phyloP scores from a whole-genome alignment of 2,329 filamentous ascomycete genomes.

The Geosmithia morbida region DNA sequence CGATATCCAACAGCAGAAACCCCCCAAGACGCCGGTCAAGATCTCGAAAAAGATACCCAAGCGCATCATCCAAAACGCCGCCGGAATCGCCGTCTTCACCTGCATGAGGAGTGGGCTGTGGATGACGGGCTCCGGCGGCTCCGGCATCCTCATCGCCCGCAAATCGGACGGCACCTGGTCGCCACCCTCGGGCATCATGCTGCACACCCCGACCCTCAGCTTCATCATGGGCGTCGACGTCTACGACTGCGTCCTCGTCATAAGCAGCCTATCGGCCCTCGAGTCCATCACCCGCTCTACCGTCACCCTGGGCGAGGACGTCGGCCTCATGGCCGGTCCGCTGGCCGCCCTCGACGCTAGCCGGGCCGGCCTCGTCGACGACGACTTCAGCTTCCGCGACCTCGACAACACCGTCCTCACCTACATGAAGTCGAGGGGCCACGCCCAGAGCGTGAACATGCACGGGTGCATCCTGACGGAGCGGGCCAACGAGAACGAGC shows the following conservation, averaged over 20 bases:
- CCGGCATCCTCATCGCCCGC: slow-evolving; percentile 71
- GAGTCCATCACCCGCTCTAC: slow-evolving; percentile 71
- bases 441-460: slow-evolving; percentile 37
- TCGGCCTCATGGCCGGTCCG: slow-evolving; percentile 64
- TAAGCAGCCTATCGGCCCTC: slow-evolving; percentile 74
- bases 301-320: slow-evolving; percentile 69
- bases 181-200: slow-evolving; percentile 76
- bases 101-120: slow-evolving; percentile 90
- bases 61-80: slow-evolving; percentile 75
- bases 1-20: neutral
- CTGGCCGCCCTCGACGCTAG: slow-evolving; percentile 38
- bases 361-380: slow-evolving; percentile 32
- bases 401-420: slow-evolving; percentile 39
- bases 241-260: slow-evolving; percentile 88
- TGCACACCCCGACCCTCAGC: slow-evolving; percentile 78
- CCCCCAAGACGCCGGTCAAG: slow-evolving; percentile 33
- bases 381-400: slow-evolving; percentile 28
- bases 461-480: slow-evolving; percentile 42
- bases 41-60: slow-evolving; percentile 71
- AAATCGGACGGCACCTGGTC: slow-evolving; percentile 84
- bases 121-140: slow-evolving; percentile 82
- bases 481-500: slow-evolving; percentile 43
- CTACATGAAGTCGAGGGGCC: slow-evolving; percentile 44
- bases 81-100: slow-evolving; percentile 85
- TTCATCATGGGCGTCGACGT: slow-evolving; percentile 89